Conservation (phyloP, 768 basidiomycete genomes). For the Calocybe indica region DNA sequence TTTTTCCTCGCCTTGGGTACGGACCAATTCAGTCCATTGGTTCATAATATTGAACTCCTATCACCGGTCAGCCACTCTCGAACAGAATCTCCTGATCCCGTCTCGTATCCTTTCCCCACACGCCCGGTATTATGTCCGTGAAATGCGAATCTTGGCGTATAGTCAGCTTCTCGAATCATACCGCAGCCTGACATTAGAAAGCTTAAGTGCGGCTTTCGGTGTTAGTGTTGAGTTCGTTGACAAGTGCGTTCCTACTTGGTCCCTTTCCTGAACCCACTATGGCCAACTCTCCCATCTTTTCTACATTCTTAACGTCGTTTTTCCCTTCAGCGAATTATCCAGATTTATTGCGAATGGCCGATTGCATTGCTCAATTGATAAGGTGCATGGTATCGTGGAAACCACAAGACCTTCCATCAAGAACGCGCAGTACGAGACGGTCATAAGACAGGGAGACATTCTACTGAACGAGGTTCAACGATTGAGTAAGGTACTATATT, state of each 20-base stretch:
- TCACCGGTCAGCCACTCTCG: constrained; percentile 62
- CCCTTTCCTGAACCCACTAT: not conserved
- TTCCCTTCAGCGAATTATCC: constrained; percentile 66
- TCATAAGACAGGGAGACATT: constrained; percentile 91
- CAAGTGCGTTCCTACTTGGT: constrained; percentile 43
- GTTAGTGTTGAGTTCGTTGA: constrained; percentile 87
- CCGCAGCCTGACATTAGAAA: constrained; percentile 82
- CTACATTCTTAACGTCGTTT: not conserved
- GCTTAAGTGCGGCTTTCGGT: constrained; percentile 82
- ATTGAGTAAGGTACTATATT: constrained; percentile 75
- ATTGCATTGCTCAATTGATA: constrained; percentile 86
- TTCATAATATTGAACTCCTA: not conserved
- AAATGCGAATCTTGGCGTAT: constrained; percentile 95
- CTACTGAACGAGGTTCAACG: constrained; percentile 83
- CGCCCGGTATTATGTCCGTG: constrained; percentile 84
- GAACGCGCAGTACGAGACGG: constrained; percentile 85
- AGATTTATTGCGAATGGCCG: constrained; percentile 87
- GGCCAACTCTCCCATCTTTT: not conserved
- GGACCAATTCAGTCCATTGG: constrained; percentile 10
- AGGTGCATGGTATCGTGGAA: constrained; percentile 90
- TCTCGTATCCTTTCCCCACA: constrained; percentile 84
- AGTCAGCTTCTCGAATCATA: constrained; percentile 89
- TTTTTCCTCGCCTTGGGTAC: constrained; percentile 87
- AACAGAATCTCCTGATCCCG: constrained; percentile 82
- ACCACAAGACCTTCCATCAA: constrained; percentile 69